A percentile compares a stretch with the other conserved stretches of the same genome.
These are phyloP conservation scores for Patellifolia procumbens DNA, from an alignment of 179 eudicot species.

Conservation along the genomic window DNA sequence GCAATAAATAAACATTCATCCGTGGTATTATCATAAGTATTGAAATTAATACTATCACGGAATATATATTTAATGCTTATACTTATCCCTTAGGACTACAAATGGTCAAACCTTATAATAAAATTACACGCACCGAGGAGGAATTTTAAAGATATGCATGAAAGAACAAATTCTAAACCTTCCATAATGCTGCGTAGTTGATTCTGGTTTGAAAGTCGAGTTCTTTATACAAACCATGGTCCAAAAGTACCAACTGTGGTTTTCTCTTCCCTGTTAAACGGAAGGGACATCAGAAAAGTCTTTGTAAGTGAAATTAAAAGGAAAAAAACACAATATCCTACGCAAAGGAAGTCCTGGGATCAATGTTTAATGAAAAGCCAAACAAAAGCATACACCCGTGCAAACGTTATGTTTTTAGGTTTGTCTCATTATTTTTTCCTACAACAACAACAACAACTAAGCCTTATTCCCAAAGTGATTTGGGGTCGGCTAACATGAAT, in stretches of 20 bases:
- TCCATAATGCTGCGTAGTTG: constrained; percentile 93
- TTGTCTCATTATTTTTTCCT: too few species aligned
- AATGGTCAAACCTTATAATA: too few species aligned
- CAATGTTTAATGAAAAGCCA: neutral
- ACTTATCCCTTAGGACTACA: too few species aligned
- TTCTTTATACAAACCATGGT: constrained; percentile 96
- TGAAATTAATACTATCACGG: too few species aligned
- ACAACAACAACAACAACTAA: too few species aligned
- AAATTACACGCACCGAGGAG: neutral
- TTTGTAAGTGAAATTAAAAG: neutral
- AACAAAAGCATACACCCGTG: neutral
- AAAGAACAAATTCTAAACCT: constrained; percentile 47
- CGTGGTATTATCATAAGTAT: too few species aligned
- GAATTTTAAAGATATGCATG: neutral
- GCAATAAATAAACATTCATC: too few species aligned
- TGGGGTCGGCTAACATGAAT: too few species aligned
- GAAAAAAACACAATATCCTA: too few species aligned
- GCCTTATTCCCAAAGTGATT: too few species aligned
- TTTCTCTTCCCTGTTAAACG: constrained; percentile 62
- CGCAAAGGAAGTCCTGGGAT: neutral
- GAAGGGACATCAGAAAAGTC: neutral
- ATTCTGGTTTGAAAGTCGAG: constrained; percentile 74
- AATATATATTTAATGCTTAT: too few species aligned
- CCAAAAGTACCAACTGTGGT: constrained; percentile 89
- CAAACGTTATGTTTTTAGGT: too few species aligned